Percentiles rank a stretch among this genome's conserved stretches.
phyloP scores from a whole-genome alignment of 2,329 filamentous ascomycete genomes.

The Fusarium papillatum region DNA sequence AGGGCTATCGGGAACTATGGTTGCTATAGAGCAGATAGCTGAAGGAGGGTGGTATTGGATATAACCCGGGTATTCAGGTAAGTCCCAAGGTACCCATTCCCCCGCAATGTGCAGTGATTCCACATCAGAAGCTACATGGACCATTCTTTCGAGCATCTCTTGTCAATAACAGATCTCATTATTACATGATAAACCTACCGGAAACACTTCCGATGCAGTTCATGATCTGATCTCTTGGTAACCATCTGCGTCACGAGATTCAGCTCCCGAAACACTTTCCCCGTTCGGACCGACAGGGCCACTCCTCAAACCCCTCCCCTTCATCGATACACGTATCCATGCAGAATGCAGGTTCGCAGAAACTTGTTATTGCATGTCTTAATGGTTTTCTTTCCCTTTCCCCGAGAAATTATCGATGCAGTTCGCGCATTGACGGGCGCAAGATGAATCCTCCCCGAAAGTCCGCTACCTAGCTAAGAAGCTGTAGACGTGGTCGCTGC shows the following conservation, averaged over 20 bases:
- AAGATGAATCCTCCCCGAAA: conserved; percentile 5
- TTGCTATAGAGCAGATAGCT: background rate
- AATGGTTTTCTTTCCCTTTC: background rate
- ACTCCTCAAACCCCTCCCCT: background rate
- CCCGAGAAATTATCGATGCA: conserved; percentile 12
- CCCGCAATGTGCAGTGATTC: background rate
- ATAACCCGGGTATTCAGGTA: background rate
- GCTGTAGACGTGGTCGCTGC: background rate
- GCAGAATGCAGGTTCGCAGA: conserved; percentile 8
- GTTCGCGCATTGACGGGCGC: conserved; percentile 1
- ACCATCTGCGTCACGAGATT: background rate
- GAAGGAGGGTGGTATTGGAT: background rate
- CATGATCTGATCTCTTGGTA: background rate
- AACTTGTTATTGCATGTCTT: background rate
- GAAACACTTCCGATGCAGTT: conserved; percentile 1
- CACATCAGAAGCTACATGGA: background rate
- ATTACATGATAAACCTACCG: background rate
- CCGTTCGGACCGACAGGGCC: background rate
- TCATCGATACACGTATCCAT: background rate
- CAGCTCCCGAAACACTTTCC: conserved; percentile 6
- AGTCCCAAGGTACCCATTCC: background rate
- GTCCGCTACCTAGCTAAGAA: background rate
- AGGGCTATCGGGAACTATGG: background rate
- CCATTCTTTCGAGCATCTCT: background rate
- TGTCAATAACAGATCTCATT: background rate